Conservation (phyloP, 768 basidiomycete species). For the Termitomyces sp. region DNA sequence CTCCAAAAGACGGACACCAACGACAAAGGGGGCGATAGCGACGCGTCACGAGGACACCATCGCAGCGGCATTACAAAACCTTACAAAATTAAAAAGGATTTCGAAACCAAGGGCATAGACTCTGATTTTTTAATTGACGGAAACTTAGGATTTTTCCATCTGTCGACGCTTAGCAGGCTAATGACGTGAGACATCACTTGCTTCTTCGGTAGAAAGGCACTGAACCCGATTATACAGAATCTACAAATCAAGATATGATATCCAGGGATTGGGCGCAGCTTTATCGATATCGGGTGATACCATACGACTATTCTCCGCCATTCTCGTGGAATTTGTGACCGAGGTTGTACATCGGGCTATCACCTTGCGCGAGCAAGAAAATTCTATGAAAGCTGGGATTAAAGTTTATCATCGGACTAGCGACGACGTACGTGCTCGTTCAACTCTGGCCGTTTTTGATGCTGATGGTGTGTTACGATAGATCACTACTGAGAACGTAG, state of each 20-base stretch:
- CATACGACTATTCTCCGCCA: conserved; percentile 38
- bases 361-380: conserved; percentile 53
- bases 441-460: neutral
- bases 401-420: conserved; percentile 53
- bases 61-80: conserved; percentile 36
- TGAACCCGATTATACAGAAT: conserved; percentile 11
- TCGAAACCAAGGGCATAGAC: conserved; percentile 41
- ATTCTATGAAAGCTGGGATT: conserved; percentile 48
- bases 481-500: conserved; percentile 39
- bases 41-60: neutral
- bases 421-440: conserved; percentile 29
- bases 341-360: conserved; percentile 47
- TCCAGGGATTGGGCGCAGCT: conserved; percentile 10
- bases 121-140: conserved; percentile 32
- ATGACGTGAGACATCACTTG: conserved; percentile 28
- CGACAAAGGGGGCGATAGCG: neutral
- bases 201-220: neutral
- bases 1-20: neutral
- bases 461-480: conserved; percentile 15
- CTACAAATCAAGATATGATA: conserved; percentile 17
- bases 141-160: conserved; percentile 46
- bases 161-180: conserved; percentile 30
- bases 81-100: conserved; percentile 36
- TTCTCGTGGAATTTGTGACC: conserved; percentile 46
- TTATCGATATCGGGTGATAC: conserved; percentile 43